Evolutionary conservation across 495 filamentous ascomycete genomes (phyloP).

Genomic region (Xylaria longipes): DNA sequence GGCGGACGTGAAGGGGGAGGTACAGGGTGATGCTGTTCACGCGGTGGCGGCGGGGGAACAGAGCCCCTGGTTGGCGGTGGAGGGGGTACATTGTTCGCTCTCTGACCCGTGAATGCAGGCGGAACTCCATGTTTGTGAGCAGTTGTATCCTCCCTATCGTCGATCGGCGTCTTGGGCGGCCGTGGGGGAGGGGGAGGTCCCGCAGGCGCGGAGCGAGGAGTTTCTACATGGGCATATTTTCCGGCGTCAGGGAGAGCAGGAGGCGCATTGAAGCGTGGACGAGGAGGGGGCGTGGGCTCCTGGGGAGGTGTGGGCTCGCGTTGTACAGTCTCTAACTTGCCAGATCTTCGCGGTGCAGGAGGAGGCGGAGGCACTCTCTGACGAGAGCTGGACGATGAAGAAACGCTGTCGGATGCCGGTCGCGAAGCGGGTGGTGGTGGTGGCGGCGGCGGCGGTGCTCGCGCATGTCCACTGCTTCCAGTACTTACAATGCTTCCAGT

Average conservation of each 20-base stretch:
- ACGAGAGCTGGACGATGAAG: conserved; percentile 36
- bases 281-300: conserved; percentile 56
- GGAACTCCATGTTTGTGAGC: conserved; percentile 74
- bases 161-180: conserved; percentile 84
- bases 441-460: conserved; percentile 65
- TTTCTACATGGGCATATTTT: conserved; percentile 69
- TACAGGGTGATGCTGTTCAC: conserved; percentile 52
- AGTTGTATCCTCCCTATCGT: conserved; percentile 60
- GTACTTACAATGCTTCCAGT: conserved; percentile 25
- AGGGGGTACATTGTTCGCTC: conserved; percentile 65
- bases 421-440: conserved; percentile 65
- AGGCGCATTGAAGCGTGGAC: conserved; percentile 77
- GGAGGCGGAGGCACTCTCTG: conserved; percentile 73
- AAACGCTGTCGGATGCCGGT: conserved; percentile 54
- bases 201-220: conserved; percentile 60
- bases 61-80: conserved; percentile 75
- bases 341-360: conserved; percentile 71
- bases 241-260: conserved; percentile 88
- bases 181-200: conserved; percentile 85
- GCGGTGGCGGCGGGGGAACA: conserved; percentile 70
- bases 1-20: conserved; percentile 62
- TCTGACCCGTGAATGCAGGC: conserved; percentile 77
- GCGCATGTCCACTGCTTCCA: conserved; percentile 32
- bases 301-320: conserved; percentile 63
- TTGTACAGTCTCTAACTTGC: conserved; percentile 47